Percentiles rank a stretch among this genome's conserved stretches.
phyloP scores from a whole-genome alignment of 768 basidiomycete species.

The Boletus pseudopeckii region DNA sequence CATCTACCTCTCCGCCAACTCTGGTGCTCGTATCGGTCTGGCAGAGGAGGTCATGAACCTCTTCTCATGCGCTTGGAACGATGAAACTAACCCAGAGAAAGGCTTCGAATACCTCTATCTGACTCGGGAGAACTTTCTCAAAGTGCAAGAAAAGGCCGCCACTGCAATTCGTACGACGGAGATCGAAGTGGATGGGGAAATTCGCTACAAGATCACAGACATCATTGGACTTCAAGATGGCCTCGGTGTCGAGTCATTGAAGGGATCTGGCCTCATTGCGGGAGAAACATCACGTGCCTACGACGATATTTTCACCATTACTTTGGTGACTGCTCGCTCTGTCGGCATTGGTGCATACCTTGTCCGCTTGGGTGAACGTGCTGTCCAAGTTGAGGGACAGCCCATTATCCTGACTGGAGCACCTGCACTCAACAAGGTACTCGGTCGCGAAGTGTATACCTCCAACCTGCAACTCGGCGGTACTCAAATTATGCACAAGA shows the following conservation, averaged over 20 bases:
- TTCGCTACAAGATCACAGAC: conserved; percentile 91
- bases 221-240: conserved; percentile 98
- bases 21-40: conserved; percentile 93
- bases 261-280: conserved; percentile 95
- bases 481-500: conserved; percentile 99
- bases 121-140: conserved; percentile 86
- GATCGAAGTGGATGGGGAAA: conserved; percentile 82
- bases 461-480: conserved; percentile 98
- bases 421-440: conserved; percentile 94
- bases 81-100: conserved; percentile 80
- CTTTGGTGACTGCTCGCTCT: conserved; percentile 95
- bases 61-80: conserved; percentile 92
- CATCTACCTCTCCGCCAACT: conserved; percentile 98
- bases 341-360: conserved; percentile 99
- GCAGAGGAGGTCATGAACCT: conserved; percentile 88
- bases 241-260: conserved; percentile 93
- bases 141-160: conserved; percentile 81
- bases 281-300: conserved; percentile 98
- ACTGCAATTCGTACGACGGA: conserved; percentile 78
- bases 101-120: conserved; percentile 96
- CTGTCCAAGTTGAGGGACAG: conserved; percentile 98
- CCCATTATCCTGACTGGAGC: conserved; percentile 99
- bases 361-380: conserved; percentile 94
- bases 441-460: conserved; percentile 98
- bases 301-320: conserved; percentile 99